Evolutionary conservation across 768 basidiomycete genomes (phyloP), one percentile per base, ranked within the genome.

Genomic region (Tricholoma saponaceum): DNA sequence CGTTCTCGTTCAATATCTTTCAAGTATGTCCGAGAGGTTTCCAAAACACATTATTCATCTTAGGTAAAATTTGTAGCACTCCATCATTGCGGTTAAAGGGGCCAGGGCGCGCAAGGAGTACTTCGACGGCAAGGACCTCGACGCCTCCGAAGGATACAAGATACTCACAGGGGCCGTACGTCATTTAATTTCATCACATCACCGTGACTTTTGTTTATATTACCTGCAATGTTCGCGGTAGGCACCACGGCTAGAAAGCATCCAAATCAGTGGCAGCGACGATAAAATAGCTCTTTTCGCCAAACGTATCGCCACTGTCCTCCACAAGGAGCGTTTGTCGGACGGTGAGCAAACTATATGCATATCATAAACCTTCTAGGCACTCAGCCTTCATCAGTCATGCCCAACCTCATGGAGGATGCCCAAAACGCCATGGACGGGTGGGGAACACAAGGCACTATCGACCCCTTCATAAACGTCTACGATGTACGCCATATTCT

Each of bases 151-250:
- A 56, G 75, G 74, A 3, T 75, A 74, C 52, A 68, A 66, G 37
- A 69, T 76, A 18, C 66, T 74, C 1, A 67, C 72, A 62, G 72
- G 71, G 8, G 67, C 65, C 41, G 70, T 72, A 41, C 51, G 69
- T 59, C 18, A 13, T 33, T 39, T 23, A 44, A 28, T n/a, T 16
- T 20, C 43, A 18, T 47, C 10, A 16, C 20, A 13, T 55, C 44
- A 6, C 37, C 23, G 18, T 35, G 18, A 32, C 8, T 56, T 16
- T 41, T 13, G 46, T 52, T 49, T 12, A 23, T 23, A 46, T 26
- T 47, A n/a, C 46, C 25, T 28, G 14, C 13, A 47, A 25, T 28
- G 46, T 37, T 23, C 30, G 10, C 18, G 30, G 37, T 32, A 63
- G 60, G 51, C 65, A 20, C 70, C 71, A 2, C 41, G 52, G 22